A percentile compares a stretch with the other conserved stretches of the same genome.
Conservation (phyloP, 108 stramenopile genomes). For the Fistulifera pelliculosa region DNA sequence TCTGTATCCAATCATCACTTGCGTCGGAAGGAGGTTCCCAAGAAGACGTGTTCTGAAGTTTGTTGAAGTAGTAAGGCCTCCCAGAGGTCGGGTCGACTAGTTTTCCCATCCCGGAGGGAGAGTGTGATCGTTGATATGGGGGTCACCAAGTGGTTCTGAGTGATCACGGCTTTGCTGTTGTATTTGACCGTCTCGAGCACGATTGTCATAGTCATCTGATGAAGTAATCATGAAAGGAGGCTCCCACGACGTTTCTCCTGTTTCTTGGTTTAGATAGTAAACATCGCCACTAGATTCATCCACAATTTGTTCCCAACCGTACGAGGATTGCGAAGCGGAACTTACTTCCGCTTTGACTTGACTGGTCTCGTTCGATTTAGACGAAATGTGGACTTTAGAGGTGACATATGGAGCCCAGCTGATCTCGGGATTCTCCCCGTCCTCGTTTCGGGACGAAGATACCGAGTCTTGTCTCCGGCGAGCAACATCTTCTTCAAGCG, state of each 20-base stretch:
- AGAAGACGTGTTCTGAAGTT: conserved; percentile 18
- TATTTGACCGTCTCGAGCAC: too few species aligned
- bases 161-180: not conserved
- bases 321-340: not conserved
- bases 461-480: too few species aligned
- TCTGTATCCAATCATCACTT: not conserved
- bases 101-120: conserved; percentile 6
- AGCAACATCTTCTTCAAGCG: too few species aligned
- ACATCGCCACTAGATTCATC: conserved; percentile 31
- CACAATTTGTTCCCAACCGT: conserved; percentile 37
- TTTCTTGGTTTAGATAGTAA: not conserved
- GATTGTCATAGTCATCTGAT: not conserved
- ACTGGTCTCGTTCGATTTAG: too few species aligned
- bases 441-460: too few species aligned
- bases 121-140: not conserved
- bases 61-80: conserved; percentile 38
- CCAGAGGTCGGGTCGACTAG: conserved; percentile 39
- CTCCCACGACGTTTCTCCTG: conserved; percentile 21
- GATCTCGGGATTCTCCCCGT: too few species aligned
- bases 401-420: too few species aligned
- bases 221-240: conserved; percentile 10
- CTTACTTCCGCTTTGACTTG: too few species aligned
- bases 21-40: conserved; percentile 41
- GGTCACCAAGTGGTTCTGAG: too few species aligned
- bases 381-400: too few species aligned